Evolutionary conservation across 2,329 filamentous ascomycete genomes (phyloP), one percentile per base, ranked within the genome.

Genomic region (Laburnicola sp.): DNA sequence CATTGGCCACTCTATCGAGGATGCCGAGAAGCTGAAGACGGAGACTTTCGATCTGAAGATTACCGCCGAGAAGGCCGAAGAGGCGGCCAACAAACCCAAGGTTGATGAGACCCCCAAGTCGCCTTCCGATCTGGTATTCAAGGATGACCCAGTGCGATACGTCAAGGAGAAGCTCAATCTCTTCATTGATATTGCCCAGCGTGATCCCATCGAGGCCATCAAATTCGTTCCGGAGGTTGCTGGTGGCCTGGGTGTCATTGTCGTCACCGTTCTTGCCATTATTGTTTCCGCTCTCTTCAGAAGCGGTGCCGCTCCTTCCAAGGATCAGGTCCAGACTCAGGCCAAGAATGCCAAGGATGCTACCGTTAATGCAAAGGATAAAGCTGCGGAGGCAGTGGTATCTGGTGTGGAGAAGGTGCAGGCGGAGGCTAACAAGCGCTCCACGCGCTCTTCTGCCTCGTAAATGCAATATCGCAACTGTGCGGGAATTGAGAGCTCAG

Each of bases 1-100:
- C 85, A 91, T 99, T 74, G 94, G 94, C 59, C 94, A 99, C 86
- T 97, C 93, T 21, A 75, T 94, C 64, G 91, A 91, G 71, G 94
- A 99, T 64, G 94, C 94, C 57, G 86, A 88, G 76, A 88, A 92
- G 79, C 82, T 99, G 70, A 88, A 91, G 66, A 82, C 88, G 60
- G 90, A 96, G 83, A 90, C 91, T 48, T 99, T 92, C 75, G 87
- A 90, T 70, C 78, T 91, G 78, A 99, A 99, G 89, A 82, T 86
- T 74, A 80, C 86, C 49, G 79, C 89, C 45, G 94, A 99, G 82
- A 83, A 88, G 80, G 84, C 87, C 41, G 81, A 89, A 63, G 89
- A 94, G 73, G 84, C 89, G 64, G 87, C 86, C 52, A 82, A 82
- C 65, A 89, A 87, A 83, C 92, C 93, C 69, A 91, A 93, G 84